phyloP scores from a whole-genome alignment of 371 early-diverging fungal species.

The Nematocida sp. region DNA sequence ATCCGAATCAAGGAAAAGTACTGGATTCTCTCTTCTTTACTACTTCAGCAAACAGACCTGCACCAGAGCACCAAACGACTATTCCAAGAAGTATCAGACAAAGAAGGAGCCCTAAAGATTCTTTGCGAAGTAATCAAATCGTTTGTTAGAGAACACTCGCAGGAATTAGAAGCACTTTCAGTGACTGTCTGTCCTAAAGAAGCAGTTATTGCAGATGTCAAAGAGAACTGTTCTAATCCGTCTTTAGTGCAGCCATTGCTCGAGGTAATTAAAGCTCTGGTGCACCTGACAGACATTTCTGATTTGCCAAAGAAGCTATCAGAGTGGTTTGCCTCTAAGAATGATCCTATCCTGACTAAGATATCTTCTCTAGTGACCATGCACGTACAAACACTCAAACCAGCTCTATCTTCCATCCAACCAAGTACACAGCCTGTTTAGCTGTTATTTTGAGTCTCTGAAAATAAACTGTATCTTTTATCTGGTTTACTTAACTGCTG shows the following conservation, averaged over 20 bases:
- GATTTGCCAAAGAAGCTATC: slow-evolving; percentile 17
- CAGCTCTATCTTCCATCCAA: neutral
- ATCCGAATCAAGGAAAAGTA: slow-evolving; percentile 36
- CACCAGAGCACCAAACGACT: neutral
- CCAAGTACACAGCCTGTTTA: too few relatives aligned
- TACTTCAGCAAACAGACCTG: slow-evolving; percentile 6
- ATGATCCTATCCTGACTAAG: neutral
- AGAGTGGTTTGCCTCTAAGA: slow-evolving; percentile 31
- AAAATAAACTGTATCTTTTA: slow-evolving; percentile 1
- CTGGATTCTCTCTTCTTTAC: slow-evolving; percentile 39
- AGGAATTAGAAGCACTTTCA: neutral
- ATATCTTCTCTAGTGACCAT: slow-evolving; percentile 9
- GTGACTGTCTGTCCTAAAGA: neutral
- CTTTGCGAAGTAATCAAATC: slow-evolving; percentile 47
- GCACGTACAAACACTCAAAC: neutral
- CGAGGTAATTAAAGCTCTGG: slow-evolving; percentile 3
- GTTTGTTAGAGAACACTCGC: slow-evolving; percentile 1
- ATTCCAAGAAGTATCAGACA: slow-evolving; percentile 32
- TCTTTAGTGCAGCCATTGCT: too few relatives aligned
- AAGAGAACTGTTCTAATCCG: neutral
- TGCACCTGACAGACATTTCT: neutral
- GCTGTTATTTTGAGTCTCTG: neutral
- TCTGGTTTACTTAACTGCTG: neutral
- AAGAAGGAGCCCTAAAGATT: slow-evolving; percentile 20
- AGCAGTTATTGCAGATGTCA: too few relatives aligned